Base-by-base conservation (phyloP, 1,139 yeast species). In the Wickerhamomyces sp. region DNA sequence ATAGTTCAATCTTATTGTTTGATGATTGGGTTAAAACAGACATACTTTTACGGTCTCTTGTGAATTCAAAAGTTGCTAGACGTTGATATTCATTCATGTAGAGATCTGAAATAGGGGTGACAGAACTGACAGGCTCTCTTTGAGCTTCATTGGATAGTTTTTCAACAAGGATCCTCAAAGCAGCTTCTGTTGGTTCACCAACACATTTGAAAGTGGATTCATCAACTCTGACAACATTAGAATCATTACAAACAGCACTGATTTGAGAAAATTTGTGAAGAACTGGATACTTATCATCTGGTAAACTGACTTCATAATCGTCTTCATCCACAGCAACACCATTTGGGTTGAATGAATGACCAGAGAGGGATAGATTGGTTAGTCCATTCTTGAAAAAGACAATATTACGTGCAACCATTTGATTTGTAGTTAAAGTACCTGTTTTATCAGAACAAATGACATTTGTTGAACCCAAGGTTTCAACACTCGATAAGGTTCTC, bases 131-230 rank as follows among this genome's bases (percentile, higher is more conserved):
- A 1, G 43, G 26, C 23, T 52, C 52, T 1, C 35, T 23, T 37
- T 49, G 52, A 2, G 69, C 68, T 30, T 69, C 67, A 39, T 62
- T 64, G 8, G 72, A 64, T 10, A 72, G 65, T 45, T 68, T 72
- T 37, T 72, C 73, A 36, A 68, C 63, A 15, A 85, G 80, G 1
- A 85, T 87, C 58, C 84, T 86, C 49, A 86, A 78, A 13, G 94
- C 91, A 57, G 84, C 79, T 63, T 86, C 95, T 2, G 95, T 86
- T 29, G 95, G 90, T 62, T 86, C 95, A 45, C 94, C 95, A 58
- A 56, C 51, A n/a, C 53, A 49, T 39, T 51, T 55, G 45, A 36
- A 56, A n/a, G 42, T 51, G 10, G 49, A 51, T 7, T 43, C 46
- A 37, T 59, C 62, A 14, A 44, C 15, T 29, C 51, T 52, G 4